Conservation (phyloP, 805 yeast genomes). For the Yarrowia phangngaensis region DNA sequence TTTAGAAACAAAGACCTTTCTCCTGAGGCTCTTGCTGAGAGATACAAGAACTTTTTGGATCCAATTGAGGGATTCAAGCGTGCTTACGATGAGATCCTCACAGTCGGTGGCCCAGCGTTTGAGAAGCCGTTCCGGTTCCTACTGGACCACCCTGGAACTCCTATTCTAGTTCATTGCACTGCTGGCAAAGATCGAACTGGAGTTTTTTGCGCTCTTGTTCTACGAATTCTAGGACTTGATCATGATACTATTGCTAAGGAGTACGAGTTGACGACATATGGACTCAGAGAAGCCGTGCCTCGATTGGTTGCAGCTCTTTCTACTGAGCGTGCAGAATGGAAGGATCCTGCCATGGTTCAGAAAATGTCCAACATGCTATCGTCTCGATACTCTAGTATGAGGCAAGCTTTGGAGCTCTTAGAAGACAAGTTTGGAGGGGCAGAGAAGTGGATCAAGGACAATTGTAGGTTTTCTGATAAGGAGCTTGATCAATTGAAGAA, state of each 20-base stretch:
- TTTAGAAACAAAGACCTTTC: slow-evolving; percentile 53
- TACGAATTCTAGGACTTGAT: slow-evolving; percentile 63
- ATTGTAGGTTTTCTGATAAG: slow-evolving; percentile 45
- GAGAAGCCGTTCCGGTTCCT: slow-evolving; percentile 52
- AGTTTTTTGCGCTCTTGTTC: slow-evolving; percentile 60
- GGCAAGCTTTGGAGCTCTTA: slow-evolving; percentile 54
- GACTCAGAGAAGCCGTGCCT: slow-evolving; percentile 38
- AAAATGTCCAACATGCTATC: slow-evolving; percentile 59
- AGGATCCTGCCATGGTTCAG: slow-evolving; percentile 39
- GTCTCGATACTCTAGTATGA: slow-evolving; percentile 67
- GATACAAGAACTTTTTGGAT: slow-evolving; percentile 52
- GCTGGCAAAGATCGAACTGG: slow-evolving; percentile 91
- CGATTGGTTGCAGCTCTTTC: slow-evolving; percentile 23
- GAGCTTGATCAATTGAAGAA: slow-evolving; percentile 45
- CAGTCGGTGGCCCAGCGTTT: slow-evolving; percentile 48
- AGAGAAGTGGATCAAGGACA: slow-evolving; percentile 45
- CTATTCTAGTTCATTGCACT: slow-evolving; percentile 68
- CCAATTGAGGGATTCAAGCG: slow-evolving; percentile 60
- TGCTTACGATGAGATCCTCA: slow-evolving; percentile 59
- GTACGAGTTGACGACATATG: slow-evolving; percentile 69
- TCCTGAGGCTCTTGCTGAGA: slow-evolving; percentile 59
- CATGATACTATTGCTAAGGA: slow-evolving; percentile 63
- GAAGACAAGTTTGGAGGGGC: slow-evolving; percentile 53
- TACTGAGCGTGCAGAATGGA: slow-evolving; percentile 38
- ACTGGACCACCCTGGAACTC: slow-evolving; percentile 50